These are phyloP conservation scores for Tulasnella sp. DNA, from an alignment of 768 basidiomycete species.

Conservation along the genomic window DNA sequence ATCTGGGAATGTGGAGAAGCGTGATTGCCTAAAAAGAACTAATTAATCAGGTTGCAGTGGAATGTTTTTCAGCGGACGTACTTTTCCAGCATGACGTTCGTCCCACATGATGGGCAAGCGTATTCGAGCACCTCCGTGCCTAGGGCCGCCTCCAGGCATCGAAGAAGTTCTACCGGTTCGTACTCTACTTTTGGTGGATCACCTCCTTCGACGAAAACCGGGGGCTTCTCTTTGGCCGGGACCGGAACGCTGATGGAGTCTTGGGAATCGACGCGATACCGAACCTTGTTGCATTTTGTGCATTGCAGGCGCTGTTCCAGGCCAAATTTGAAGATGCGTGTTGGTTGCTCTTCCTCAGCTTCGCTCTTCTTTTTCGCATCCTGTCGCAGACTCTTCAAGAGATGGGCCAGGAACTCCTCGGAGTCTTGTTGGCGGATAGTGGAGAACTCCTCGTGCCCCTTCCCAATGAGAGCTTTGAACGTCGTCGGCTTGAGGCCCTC, in stretches of 20 bases:
- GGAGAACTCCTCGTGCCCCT: constrained; percentile 87
- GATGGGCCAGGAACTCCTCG: constrained; percentile 81
- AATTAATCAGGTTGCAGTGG: neutral
- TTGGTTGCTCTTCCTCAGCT: constrained; percentile 56
- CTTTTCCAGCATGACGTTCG: constrained; percentile 68
- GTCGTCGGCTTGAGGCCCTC: constrained; percentile 73
- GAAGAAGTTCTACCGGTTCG: constrained; percentile 54
- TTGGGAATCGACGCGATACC: constrained; percentile 70
- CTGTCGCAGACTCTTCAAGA: constrained; percentile 47
- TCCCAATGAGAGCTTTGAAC: constrained; percentile 88
- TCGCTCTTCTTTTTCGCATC: constrained; percentile 37
- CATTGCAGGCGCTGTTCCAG: constrained; percentile 88
- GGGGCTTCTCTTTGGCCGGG: constrained; percentile 54
- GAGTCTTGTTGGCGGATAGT: constrained; percentile 98
- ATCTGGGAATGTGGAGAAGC: constrained; percentile 83
- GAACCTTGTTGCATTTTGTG: constrained; percentile 65
- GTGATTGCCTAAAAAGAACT: constrained; percentile 52
- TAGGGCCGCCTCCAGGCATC: constrained; percentile 58
- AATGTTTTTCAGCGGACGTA: constrained; percentile 38
- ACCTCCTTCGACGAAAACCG: constrained; percentile 49
- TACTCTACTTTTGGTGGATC: constrained; percentile 62
- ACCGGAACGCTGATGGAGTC: constrained; percentile 81
- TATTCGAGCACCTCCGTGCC: constrained; percentile 72
- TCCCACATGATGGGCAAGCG: constrained; percentile 67
- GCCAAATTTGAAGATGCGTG: constrained; percentile 71